phyloP scores from a whole-genome alignment of 495 filamentous ascomycete species.

The Daldinia decipiens region DNA sequence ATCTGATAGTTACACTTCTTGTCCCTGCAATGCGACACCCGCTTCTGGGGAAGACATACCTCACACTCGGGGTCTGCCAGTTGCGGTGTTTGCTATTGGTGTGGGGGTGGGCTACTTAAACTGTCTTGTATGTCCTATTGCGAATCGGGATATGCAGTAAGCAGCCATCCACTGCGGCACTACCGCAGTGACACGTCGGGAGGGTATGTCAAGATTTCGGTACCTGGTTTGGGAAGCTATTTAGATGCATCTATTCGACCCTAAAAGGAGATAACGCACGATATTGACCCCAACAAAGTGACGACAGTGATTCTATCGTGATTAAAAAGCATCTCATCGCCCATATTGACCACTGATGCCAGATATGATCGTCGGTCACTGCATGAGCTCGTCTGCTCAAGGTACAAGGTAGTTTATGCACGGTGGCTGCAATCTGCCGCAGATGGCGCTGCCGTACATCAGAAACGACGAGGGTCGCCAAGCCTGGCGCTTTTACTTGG shows the following conservation, averaged over 20 bases:
- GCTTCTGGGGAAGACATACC: slow-evolving; percentile 40
- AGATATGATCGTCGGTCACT: slow-evolving; percentile 22
- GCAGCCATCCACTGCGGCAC: slow-evolving; percentile 40
- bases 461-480: slow-evolving; percentile 4
- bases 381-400: slow-evolving; percentile 11
- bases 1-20: slow-evolving; percentile 24
- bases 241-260: slow-evolving; percentile 12
- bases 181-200: slow-evolving; percentile 33
- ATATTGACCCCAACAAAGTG: background rate
- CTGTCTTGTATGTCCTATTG: slow-evolving; percentile 33
- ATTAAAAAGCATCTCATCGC: slow-evolving; percentile 8
- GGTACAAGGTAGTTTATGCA: slow-evolving; percentile 23
- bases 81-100: slow-evolving; percentile 42
- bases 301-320: slow-evolving; percentile 12
- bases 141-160: slow-evolving; percentile 42
- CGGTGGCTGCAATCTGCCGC: slow-evolving; percentile 26
- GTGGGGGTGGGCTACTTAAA: slow-evolving; percentile 28
- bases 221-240: slow-evolving; percentile 32
- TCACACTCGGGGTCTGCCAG: slow-evolving; percentile 39
- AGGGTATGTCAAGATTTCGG: slow-evolving; percentile 20
- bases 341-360: slow-evolving; percentile 9
- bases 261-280: slow-evolving; percentile 16
- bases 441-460: slow-evolving; percentile 24
- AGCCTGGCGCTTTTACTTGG: background rate
- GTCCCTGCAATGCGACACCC: slow-evolving; percentile 43